Base-by-base conservation (phyloP, 2,329 filamentous ascomycete species). In the Pseudogymnoascus sp. region DNA sequence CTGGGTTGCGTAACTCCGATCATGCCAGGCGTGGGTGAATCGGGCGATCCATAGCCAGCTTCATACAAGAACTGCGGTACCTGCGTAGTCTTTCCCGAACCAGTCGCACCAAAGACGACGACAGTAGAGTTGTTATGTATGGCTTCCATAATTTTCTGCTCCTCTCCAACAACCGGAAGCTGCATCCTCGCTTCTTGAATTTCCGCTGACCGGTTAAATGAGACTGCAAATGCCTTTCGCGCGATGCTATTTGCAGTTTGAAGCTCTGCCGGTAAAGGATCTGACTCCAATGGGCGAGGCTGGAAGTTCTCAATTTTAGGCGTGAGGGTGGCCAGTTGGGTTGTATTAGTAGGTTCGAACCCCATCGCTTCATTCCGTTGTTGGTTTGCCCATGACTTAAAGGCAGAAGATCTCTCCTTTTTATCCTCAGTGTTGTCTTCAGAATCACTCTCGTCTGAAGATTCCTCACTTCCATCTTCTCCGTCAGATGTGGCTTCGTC, bases 111-210 rank as follows among this genome's bases (percentile, higher is more conserved):
- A 77, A 93, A 97, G 6, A 99, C 85, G 10, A 99, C 89, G 1
- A 97, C 90, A 3, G 91, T 86, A 61, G 93, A 84, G 72, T 97
- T 89, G 72, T 93, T 93, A 74, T 97, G 89, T 59, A 99, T 91
- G 0, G 92, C 92, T 75, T 99, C 94, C 92, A 99, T 97, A 31
- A 99, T 92, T 70, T 89, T 92, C 72, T 99, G 94, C 74, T 99
- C 94, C 73, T 97, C 92, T 1, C 90, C 90, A 1, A 97, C 91
- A 1, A 99, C 90, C 0, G 94, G 94, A 14, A 99, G 81, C 62
- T 89, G 85, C 55, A 95, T 74, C 11, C 94, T 86, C 10, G 87
- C 84, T 58, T 87, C 83, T 72, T 97, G 91, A 21, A 97, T 89
- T 16, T 89, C 87, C 4, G 86, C 77, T 0, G 83, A 78, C 63